Evolutionary conservation across 75 land plant species (phyloP).

Genomic region (Sequoiadendron giganteum): DNA sequence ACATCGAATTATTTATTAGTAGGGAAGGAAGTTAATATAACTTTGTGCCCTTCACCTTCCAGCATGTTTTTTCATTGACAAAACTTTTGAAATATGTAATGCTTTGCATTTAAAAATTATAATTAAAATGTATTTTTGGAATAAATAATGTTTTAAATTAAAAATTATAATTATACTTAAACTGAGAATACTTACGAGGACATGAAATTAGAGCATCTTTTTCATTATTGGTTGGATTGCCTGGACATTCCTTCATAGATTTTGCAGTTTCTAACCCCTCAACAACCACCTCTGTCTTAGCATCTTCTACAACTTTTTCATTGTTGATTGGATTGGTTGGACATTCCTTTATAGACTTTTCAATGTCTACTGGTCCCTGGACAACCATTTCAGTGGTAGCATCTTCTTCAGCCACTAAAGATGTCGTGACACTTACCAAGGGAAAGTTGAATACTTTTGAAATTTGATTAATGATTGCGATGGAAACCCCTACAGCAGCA

Average conservation of each 20-base stretch:
- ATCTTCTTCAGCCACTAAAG: constrained; percentile 63
- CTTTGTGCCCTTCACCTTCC: no score
- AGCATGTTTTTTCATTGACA: no score
- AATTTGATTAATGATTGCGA: constrained; percentile 61
- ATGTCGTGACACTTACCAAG: constrained; percentile 64
- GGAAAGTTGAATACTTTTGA: constrained; percentile 60
- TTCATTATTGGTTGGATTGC: neutral
- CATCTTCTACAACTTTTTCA: constrained; percentile 39
- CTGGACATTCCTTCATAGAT: neutral
- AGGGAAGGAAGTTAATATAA: no score
- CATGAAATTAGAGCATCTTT: neutral
- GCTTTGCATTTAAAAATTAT: neutral
- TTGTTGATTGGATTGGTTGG: no score
- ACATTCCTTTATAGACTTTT: neutral
- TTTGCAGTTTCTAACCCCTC: neutral
- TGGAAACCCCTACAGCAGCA: constrained; percentile 76
- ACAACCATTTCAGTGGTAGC: constrained; percentile 9
- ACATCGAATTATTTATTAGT: no score
- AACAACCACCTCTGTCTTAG: neutral
- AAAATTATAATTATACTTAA: neutral
- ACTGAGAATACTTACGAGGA: constrained; percentile 4
- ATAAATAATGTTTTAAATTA: no score
- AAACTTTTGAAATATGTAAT: neutral
- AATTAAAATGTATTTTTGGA: neutral
- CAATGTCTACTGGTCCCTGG: neutral